phyloP scores from a whole-genome alignment of 2,329 filamentous ascomycete species.

The Massarina eburnea region DNA sequence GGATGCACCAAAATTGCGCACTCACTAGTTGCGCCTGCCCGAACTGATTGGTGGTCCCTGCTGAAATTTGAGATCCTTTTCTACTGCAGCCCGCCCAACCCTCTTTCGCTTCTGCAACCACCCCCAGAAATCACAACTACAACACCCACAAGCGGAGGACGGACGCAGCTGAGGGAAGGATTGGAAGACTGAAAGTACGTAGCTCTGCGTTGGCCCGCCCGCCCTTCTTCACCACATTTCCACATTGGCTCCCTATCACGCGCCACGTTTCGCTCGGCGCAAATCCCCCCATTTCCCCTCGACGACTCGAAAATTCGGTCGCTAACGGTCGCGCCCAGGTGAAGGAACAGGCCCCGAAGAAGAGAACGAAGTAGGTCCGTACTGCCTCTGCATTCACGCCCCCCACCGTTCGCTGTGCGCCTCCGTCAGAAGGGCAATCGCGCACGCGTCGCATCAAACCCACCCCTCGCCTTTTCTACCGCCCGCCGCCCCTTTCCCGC shows the following conservation, averaged over 20 bases:
- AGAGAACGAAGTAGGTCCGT: conserved; percentile 20
- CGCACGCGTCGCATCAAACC: conserved; percentile 21
- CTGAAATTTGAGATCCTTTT: conserved; percentile 16
- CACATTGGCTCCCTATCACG: conserved; percentile 3
- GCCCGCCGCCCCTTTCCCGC: conserved; percentile 6
- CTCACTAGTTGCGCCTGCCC: conserved; percentile 17
- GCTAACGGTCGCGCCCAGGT: conserved; percentile 33
- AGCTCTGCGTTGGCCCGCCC: conserved; percentile 13
- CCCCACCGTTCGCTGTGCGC: neutral
- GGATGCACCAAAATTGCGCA: conserved; percentile 25
- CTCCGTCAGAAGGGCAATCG: conserved; percentile 5
- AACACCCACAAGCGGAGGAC: conserved; percentile 30
- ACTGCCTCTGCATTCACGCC: neutral
- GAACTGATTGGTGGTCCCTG: conserved; percentile 5
- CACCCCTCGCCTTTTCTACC: conserved; percentile 17
- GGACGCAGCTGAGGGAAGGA: conserved; percentile 46
- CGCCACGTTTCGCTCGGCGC: conserved; percentile 23
- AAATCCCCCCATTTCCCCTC: conserved; percentile 28
- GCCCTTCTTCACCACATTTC: neutral
- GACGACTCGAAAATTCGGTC: conserved; percentile 27
- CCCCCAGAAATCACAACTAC: conserved; percentile 5
- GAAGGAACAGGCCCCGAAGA: conserved; percentile 35
- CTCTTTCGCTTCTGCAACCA: neutral
- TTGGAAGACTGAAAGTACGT: conserved; percentile 36
- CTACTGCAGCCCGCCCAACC: conserved; percentile 19